These are phyloP conservation scores for Suhomyces maxii DNA, from an alignment of 1,139 yeast species.

Conservation along the genomic window DNA sequence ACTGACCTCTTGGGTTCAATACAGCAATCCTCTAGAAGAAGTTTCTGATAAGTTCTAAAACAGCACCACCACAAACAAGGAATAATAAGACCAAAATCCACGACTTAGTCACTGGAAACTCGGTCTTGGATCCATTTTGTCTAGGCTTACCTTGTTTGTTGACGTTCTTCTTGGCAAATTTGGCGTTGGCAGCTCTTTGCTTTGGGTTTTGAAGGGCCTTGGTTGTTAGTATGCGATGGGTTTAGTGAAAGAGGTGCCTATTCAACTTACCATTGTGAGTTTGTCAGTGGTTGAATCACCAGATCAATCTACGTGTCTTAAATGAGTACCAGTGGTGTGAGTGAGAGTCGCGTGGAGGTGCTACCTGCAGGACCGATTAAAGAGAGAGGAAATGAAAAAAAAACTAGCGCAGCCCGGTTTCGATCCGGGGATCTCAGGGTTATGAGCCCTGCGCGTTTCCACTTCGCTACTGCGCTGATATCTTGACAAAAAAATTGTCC, in stretches of 20 bases:
- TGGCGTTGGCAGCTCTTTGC: conserved; percentile 82
- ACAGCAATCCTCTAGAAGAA: conserved; percentile 32
- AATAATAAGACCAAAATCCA: conserved; percentile 68
- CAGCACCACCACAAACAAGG: conserved; percentile 79
- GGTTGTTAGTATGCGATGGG: conserved; percentile 9
- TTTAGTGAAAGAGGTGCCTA: neutral
- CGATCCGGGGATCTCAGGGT: conserved; percentile 99
- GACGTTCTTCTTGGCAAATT: conserved; percentile 73
- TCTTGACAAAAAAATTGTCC: neutral
- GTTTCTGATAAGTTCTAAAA: conserved; percentile 63
- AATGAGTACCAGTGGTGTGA: neutral
- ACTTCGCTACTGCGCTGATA: conserved; percentile 90
- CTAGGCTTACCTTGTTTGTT: conserved; percentile 67
- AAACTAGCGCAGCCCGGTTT: conserved; percentile 94
- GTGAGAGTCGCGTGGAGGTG: neutral
- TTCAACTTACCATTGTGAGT: conserved; percentile 9
- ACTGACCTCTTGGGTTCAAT: too few relatives aligned
- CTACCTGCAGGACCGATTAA: neutral
- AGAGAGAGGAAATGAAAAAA: neutral
- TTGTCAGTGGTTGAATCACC: neutral
- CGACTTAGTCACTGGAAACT: conserved; percentile 52
- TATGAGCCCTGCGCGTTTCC: conserved; percentile 99
- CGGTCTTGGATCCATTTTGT: conserved; percentile 30
- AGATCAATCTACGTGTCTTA: conserved; percentile 10
- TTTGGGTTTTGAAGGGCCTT: conserved; percentile 70